phyloP scores from a whole-genome alignment of 2,329 filamentous ascomycete species.

The Byssochlamys sp. region DNA sequence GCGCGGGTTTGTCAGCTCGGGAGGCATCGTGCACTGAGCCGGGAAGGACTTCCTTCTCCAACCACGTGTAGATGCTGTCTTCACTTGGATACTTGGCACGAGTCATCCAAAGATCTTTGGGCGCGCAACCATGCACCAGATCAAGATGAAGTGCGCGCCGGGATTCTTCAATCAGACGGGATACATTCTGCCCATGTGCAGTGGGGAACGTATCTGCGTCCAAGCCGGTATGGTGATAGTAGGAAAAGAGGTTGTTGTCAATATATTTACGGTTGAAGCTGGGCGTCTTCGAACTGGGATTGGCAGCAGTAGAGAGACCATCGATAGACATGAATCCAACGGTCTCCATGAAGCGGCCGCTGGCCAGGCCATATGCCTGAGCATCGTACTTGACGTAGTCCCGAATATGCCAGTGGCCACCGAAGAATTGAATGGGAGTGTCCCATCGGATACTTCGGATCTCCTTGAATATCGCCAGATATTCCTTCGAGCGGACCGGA shows the following conservation, averaged over 20 bases:
- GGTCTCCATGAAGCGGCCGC: conserved; percentile 87
- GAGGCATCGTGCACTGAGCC: conserved; percentile 50
- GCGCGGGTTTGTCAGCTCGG: conserved; percentile 48
- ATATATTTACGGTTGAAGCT: conserved; percentile 75
- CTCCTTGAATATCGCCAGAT: conserved; percentile 63
- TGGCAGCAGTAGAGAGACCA: conserved; percentile 44
- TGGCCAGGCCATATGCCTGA: conserved; percentile 69
- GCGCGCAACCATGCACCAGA: conserved; percentile 70
- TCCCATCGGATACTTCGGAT: conserved; percentile 69
- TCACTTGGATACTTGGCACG: conserved; percentile 63
- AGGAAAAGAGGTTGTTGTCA: conserved; percentile 81
- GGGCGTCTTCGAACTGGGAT: conserved; percentile 27
- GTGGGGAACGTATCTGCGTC: conserved; percentile 68
- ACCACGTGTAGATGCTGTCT: conserved; percentile 71
- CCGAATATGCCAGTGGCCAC: conserved; percentile 80
- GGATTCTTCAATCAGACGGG: conserved; percentile 57
- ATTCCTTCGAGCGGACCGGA: conserved; percentile 70
- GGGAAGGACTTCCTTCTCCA: conserved; percentile 66
- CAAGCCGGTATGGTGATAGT: conserved; percentile 69
- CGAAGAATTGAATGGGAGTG: conserved; percentile 82
- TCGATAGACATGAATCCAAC: conserved; percentile 85
- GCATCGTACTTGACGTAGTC: conserved; percentile 73
- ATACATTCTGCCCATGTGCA: conserved; percentile 61
- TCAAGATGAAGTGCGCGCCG: conserved; percentile 64
- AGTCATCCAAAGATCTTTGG: conserved; percentile 70